Evolutionary conservation across 148 eudicot species (phyloP).

Genomic region (Vaccinium darrowii): DNA sequence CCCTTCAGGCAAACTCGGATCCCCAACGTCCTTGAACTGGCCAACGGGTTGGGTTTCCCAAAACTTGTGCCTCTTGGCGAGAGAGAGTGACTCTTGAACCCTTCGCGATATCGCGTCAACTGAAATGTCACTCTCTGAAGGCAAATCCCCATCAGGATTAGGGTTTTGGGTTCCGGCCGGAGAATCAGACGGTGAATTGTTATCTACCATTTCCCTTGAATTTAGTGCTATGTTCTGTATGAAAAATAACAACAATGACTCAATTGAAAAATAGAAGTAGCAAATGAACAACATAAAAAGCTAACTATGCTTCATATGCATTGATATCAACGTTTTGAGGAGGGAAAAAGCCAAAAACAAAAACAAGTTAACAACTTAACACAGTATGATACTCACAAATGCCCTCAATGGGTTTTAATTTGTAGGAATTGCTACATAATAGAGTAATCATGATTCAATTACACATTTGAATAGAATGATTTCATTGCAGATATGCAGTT

Average conservation of each 20-base stretch:
- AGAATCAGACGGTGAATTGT: slow-evolving; percentile 27
- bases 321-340: background rate
- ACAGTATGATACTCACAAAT: background rate
- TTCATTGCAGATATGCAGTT: background rate
- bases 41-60: slow-evolving; percentile 86
- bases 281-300: background rate
- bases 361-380: background rate
- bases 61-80: slow-evolving; percentile 59
- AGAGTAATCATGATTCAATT: background rate
- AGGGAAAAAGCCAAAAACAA: too few relatives aligned
- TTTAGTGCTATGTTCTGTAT: slow-evolving; percentile 1
- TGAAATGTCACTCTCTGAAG: slow-evolving; percentile 28
- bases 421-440: background rate
- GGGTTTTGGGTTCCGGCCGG: slow-evolving; percentile 24
- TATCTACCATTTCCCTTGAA: slow-evolving; percentile 38
- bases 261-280: background rate
- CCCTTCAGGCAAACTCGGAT: slow-evolving; percentile 60
- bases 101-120: slow-evolving; percentile 42
- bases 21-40: slow-evolving; percentile 63
- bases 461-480: background rate
- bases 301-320: background rate
- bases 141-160: slow-evolving; percentile 29
- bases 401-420: background rate
- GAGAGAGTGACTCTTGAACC: slow-evolving; percentile 63
- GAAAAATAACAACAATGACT: background rate